Conservation (phyloP, 2,329 filamentous ascomycete species). For the Metarhizium robertsii region DNA sequence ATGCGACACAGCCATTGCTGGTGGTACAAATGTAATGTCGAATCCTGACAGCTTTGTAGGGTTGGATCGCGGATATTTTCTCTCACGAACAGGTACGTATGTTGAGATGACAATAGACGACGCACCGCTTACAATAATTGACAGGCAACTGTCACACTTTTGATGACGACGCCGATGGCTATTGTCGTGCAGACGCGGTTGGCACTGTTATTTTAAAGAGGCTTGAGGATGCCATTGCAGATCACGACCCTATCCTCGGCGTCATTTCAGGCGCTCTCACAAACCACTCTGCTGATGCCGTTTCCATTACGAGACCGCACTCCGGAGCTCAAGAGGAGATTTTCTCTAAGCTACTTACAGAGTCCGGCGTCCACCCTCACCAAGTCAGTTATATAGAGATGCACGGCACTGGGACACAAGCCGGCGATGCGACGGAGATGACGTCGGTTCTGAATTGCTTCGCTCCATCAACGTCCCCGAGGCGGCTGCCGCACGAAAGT, state of each 20-base stretch:
- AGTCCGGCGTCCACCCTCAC: slow-evolving; percentile 62
- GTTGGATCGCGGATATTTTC: slow-evolving; percentile 56
- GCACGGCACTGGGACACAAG: slow-evolving; percentile 82
- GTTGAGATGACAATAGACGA: slow-evolving; percentile 29
- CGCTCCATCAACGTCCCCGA: slow-evolving; percentile 17
- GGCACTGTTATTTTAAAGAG: slow-evolving; percentile 40
- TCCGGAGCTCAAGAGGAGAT: slow-evolving; percentile 51
- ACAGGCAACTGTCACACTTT: slow-evolving; percentile 5
- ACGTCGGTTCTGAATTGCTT: slow-evolving; percentile 55
- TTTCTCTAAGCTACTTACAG: slow-evolving; percentile 52
- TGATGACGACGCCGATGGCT: slow-evolving; percentile 53
- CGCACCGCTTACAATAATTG: slow-evolving; percentile 24
- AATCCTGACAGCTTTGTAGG: slow-evolving; percentile 58
- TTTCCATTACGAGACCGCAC: slow-evolving; percentile 65
- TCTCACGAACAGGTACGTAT: slow-evolving; percentile 24
- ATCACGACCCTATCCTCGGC: slow-evolving; percentile 58
- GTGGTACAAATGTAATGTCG: slow-evolving; percentile 55
- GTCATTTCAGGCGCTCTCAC: slow-evolving; percentile 54
- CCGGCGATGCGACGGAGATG: slow-evolving; percentile 76
- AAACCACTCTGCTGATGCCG: slow-evolving; percentile 62
- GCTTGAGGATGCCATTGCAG: slow-evolving; percentile 34
- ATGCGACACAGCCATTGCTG: slow-evolving; percentile 55
- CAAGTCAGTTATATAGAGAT: slow-evolving; percentile 79
- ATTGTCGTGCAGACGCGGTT: slow-evolving; percentile 42
- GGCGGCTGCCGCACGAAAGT: not conserved